Conservation (phyloP, 2,329 filamentous ascomycete species). For the Hymenoscyphus fraxineus region DNA sequence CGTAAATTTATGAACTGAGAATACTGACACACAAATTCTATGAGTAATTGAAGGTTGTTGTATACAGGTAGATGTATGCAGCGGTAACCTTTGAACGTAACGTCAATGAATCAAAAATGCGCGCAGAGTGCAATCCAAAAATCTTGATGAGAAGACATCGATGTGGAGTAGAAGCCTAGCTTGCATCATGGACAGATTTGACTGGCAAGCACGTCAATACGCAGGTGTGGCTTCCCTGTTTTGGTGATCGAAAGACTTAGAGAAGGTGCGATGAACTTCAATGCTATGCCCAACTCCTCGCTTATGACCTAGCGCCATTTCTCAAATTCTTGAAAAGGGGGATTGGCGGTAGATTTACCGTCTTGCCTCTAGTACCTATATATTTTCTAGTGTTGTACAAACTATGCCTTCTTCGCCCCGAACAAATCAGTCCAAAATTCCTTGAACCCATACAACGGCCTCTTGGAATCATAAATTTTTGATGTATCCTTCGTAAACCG, state of each 20-base stretch:
- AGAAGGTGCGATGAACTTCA: background rate
- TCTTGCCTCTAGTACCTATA: background rate
- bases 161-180: background rate
- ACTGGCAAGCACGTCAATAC: background rate
- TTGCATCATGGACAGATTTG: background rate
- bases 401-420: slow-evolving; percentile 22
- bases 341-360: background rate
- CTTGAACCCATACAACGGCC: slow-evolving; percentile 77
- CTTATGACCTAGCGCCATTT: background rate
- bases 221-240: background rate
- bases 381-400: background rate
- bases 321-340: background rate
- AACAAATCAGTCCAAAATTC: slow-evolving; percentile 87
- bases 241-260: background rate
- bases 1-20: background rate
- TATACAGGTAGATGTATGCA: slow-evolving; percentile 1
- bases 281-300: background rate
- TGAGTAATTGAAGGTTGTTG: background rate
- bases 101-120: slow-evolving; percentile 1
- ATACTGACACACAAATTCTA: background rate
- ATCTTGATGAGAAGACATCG: background rate
- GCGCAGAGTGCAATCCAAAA: background rate
- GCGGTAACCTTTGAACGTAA: background rate
- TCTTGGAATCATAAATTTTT: slow-evolving; percentile 69
- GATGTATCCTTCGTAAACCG: slow-evolving; percentile 53